A percentile compares a stretch with the other conserved stretches of the same genome.
These are phyloP conservation scores for Colletotrichum orchidophilum DNA, from an alignment of 2,329 filamentous ascomycete species.

Conservation along the genomic window DNA sequence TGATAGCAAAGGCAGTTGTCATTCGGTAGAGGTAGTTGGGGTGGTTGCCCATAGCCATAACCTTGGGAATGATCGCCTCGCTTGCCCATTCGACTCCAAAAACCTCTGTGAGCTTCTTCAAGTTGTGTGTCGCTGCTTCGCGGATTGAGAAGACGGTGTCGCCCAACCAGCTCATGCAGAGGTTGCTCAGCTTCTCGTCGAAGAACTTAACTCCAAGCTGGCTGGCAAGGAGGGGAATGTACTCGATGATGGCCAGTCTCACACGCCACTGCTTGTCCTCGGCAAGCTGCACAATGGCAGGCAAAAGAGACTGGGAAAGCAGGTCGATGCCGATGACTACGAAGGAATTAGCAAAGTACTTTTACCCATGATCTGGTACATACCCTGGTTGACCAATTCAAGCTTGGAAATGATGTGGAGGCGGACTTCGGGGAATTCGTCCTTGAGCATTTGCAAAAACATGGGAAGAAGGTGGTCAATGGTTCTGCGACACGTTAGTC, in stretches of 20 bases:
- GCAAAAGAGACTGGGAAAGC: conserved; percentile 93
- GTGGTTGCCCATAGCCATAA: conserved; percentile 97
- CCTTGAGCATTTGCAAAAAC: conserved; percentile 99
- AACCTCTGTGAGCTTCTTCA: conserved; percentile 98
- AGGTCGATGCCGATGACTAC: conserved; percentile 96
- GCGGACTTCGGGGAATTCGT: conserved; percentile 97
- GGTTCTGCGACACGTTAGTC: conserved; percentile 65
- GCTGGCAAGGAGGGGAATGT: conserved; percentile 94
- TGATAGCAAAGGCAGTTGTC: conserved; percentile 99
- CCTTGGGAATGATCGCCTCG: conserved; percentile 97
- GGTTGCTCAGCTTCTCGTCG: conserved; percentile 91
- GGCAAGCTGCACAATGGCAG: conserved; percentile 95
- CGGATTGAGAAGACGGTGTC: conserved; percentile 99
- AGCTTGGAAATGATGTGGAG: conserved; percentile 99
- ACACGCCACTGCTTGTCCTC: conserved; percentile 99
- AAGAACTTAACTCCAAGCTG: conserved; percentile 98
- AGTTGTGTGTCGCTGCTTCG: conserved; percentile 95
- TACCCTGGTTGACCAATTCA: conserved; percentile 95
- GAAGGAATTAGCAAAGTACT: not conserved
- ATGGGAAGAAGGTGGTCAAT: conserved; percentile 97
- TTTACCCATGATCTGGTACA: conserved; percentile 35
- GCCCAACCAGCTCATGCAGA: conserved; percentile 99
- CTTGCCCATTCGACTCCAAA: conserved; percentile 98
- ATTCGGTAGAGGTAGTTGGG: conserved; percentile 99
- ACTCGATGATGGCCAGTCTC: conserved; percentile 97